Percentiles rank a stretch among this genome's conserved stretches.
These are phyloP conservation scores for Plasmodium inui DNA, from an alignment of 169 alveolate genomes.

Conservation along the genomic window DNA sequence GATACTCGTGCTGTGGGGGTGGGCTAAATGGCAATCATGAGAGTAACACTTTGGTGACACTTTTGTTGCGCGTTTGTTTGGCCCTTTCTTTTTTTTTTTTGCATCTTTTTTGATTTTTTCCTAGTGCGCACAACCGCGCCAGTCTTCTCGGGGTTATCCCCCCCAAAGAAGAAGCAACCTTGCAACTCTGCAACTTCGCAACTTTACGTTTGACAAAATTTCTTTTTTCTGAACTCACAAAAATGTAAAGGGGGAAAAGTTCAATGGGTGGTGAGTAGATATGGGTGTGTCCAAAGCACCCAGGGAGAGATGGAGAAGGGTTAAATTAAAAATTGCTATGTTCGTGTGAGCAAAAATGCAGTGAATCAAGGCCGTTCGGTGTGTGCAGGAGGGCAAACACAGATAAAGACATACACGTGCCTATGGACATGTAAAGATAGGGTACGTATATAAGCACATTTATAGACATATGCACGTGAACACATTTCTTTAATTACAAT, in stretches of 20 bases:
- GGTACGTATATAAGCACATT: neutral
- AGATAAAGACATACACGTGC: neutral
- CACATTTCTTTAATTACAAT: conserved; percentile 8
- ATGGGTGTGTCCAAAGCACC: neutral
- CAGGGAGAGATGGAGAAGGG: neutral
- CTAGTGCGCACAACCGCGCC: neutral
- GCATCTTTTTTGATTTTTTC: neutral
- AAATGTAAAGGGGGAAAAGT: neutral
- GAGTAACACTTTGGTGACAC: neutral
- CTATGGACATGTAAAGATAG: neutral
- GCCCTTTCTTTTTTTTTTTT: neutral
- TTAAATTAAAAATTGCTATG: neutral
- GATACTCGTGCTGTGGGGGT: neutral
- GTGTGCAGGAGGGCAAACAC: neutral
- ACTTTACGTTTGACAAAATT: neutral
- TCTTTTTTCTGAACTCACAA: neutral
- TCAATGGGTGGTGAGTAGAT: neutral
- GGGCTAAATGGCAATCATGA: neutral
- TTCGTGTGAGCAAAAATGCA: neutral
- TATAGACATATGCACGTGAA: neutral
- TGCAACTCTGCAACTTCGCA: neutral
- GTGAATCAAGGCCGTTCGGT: neutral
- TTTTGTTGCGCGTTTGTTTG: neutral
- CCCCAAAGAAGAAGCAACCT: neutral
- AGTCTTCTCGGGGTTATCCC: neutral